Evolutionary conservation across 106 monocot species (phyloP).

Genomic region (Platanthera zijinensis): DNA sequence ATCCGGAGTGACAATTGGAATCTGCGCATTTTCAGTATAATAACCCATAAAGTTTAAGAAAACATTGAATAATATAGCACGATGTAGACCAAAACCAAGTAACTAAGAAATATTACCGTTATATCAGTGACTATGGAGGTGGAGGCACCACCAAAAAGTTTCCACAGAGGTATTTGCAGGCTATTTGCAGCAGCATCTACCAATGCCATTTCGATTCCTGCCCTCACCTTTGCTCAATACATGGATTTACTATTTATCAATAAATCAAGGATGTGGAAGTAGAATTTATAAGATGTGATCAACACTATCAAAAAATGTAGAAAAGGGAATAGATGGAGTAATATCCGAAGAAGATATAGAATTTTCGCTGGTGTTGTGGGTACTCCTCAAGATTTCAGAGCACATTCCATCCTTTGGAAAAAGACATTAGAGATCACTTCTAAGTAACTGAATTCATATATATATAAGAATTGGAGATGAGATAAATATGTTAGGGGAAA

Average conservation of each 20-base stretch:
- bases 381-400: not conserved
- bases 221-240: conserved; percentile 63
- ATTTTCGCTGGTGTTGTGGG: not conserved
- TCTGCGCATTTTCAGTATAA: conserved; percentile 28
- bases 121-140: conserved; percentile 64
- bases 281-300: not conserved
- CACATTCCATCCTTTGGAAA: not conserved
- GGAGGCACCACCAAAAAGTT: conserved; percentile 81
- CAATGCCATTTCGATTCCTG: conserved; percentile 95
- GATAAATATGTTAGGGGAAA: not conserved
- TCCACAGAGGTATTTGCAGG: conserved; percentile 76
- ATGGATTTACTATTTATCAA: conserved; percentile 4
- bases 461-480: not conserved
- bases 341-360: not conserved
- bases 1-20: conserved; percentile 79
- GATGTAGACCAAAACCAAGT: not conserved
- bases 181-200: conserved; percentile 91
- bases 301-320: not conserved
- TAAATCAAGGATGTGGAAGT: not conserved
- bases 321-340: not conserved
- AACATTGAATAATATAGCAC: not conserved
- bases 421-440: not conserved
- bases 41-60: not conserved
- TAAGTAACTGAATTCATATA: not conserved
- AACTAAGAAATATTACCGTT: conserved; percentile 29